Conservation (phyloP, 108 stramenopile species). For the Skeletonema menzelii region DNA sequence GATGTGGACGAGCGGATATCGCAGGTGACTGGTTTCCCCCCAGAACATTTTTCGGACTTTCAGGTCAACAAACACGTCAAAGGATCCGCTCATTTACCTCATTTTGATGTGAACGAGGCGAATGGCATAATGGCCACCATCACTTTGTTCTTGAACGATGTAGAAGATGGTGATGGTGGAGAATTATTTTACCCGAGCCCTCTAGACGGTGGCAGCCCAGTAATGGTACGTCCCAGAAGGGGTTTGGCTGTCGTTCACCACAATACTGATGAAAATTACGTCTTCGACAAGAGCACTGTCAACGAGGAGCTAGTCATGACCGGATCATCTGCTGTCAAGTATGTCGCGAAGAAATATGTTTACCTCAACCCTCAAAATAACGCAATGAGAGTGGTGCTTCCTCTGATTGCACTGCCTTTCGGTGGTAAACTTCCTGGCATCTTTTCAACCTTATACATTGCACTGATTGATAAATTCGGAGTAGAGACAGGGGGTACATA, state of each 20-base stretch:
- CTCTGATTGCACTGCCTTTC: constrained; percentile 62
- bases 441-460: constrained; percentile 52
- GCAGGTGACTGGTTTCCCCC: constrained; percentile 87
- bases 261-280: constrained; percentile 70
- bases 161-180: constrained; percentile 43
- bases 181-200: constrained; percentile 64
- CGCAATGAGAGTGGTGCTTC: constrained; percentile 70
- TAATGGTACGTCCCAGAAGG: constrained; percentile 64
- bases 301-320: constrained; percentile 61
- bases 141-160: constrained; percentile 77
- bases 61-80: constrained; percentile 64
- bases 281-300: constrained; percentile 65
- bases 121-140: constrained; percentile 72
- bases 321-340: constrained; percentile 43
- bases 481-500: constrained; percentile 57
- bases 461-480: constrained; percentile 74
- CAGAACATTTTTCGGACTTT: constrained; percentile 78
- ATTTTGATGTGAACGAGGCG: constrained; percentile 60
- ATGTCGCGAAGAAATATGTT: constrained; percentile 84
- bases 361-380: constrained; percentile 60
- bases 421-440: constrained; percentile 68
- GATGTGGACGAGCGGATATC: constrained; percentile 86
- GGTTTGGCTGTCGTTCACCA: constrained; percentile 89
- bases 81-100: constrained; percentile 63
- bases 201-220: constrained; percentile 50